A percentile compares a stretch with the other conserved stretches of the same genome.
phyloP scores from a whole-genome alignment of 2,329 filamentous ascomycete species.

The Exophiala viscosa region DNA sequence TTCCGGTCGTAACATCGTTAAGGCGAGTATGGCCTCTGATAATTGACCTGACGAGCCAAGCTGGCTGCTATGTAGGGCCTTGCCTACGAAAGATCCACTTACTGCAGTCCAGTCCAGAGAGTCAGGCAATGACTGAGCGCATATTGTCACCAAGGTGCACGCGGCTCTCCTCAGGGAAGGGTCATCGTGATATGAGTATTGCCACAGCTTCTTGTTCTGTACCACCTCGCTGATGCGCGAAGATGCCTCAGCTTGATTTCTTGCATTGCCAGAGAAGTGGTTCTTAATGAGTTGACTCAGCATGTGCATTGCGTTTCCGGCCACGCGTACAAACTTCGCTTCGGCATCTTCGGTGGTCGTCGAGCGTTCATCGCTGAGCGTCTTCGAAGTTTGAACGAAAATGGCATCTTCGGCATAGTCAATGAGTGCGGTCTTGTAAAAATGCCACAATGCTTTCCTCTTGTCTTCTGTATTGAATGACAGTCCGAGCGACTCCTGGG shows the following conservation, averaged over 20 bases:
- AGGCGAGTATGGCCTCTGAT: conserved; percentile 59
- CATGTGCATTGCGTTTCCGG: conserved; percentile 56
- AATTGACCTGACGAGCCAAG: conserved; percentile 70
- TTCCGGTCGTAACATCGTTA: conserved; percentile 63
- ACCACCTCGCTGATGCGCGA: conserved; percentile 49
- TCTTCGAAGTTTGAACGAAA: conserved; percentile 70
- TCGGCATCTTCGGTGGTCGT: conserved; percentile 80
- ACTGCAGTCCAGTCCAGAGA: conserved; percentile 61
- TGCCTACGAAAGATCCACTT: conserved; percentile 67
- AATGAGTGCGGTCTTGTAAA: conserved; percentile 75
- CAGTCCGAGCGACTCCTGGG: conserved; percentile 67
- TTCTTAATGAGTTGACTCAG: conserved; percentile 50
- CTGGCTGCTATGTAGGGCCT: conserved; percentile 70
- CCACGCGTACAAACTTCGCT: conserved; percentile 78
- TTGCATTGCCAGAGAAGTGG: conserved; percentile 25
- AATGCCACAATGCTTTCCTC: conserved; percentile 68
- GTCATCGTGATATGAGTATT: conserved; percentile 55
- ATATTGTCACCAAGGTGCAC: conserved; percentile 54
- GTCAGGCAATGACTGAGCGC: conserved; percentile 46
- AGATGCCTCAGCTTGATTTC: conserved; percentile 27
- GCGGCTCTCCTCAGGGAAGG: conserved; percentile 55
- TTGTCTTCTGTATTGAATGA: conserved; percentile 82
- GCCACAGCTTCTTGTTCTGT: conserved; percentile 58
- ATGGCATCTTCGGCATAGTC: conserved; percentile 78
- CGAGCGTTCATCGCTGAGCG: conserved; percentile 82